phyloP scores from a whole-genome alignment of 2,329 filamentous ascomycete species.

The Zasmidium citrigriseum region DNA sequence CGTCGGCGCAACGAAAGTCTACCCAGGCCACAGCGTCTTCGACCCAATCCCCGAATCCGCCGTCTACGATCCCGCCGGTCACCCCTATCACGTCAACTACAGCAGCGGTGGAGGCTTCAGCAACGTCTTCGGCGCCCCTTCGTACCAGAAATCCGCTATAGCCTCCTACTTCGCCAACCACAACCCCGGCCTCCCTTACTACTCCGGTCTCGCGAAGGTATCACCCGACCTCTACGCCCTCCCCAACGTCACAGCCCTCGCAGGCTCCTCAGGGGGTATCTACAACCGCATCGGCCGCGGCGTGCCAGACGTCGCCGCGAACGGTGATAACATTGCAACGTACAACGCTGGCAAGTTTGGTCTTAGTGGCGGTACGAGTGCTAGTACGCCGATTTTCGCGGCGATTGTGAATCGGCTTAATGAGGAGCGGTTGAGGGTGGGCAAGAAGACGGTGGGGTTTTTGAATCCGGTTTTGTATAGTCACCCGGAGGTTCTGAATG shows the following conservation, averaged over 20 bases:
- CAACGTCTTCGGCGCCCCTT: slow-evolving; percentile 28
- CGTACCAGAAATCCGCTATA: slow-evolving; percentile 34
- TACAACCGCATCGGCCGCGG: slow-evolving; percentile 52
- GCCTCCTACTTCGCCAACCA: slow-evolving; percentile 36
- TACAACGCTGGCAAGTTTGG: slow-evolving; percentile 40
- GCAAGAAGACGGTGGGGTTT: slow-evolving; percentile 42
- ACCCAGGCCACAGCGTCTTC: slow-evolving; percentile 34
- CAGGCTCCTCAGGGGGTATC: slow-evolving; percentile 39
- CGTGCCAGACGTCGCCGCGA: slow-evolving; percentile 45
- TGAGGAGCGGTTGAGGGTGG: slow-evolving; percentile 34
- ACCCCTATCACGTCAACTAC: slow-evolving; percentile 28
- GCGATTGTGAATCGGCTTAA: slow-evolving; percentile 49
- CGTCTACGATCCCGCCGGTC: slow-evolving; percentile 13
- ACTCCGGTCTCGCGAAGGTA: slow-evolving; percentile 10
- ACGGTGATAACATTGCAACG: slow-evolving; percentile 21
- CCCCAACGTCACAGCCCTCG: slow-evolving; percentile 18
- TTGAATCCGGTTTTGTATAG: slow-evolving; percentile 46
- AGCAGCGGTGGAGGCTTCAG: slow-evolving; percentile 46
- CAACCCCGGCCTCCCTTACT: slow-evolving; percentile 34
- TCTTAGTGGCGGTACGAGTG: slow-evolving; percentile 51
- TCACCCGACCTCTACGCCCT: background rate
- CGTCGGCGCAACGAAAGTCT: slow-evolving; percentile 47
- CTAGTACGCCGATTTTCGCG: slow-evolving; percentile 50
- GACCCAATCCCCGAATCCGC: slow-evolving; percentile 22
- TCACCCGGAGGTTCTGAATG: slow-evolving; percentile 39